A percentile compares a stretch with the other conserved stretches of the same genome.
Evolutionary conservation across 1,139 yeast genomes (phyloP).

Genomic region (Diutina sp.): DNA sequence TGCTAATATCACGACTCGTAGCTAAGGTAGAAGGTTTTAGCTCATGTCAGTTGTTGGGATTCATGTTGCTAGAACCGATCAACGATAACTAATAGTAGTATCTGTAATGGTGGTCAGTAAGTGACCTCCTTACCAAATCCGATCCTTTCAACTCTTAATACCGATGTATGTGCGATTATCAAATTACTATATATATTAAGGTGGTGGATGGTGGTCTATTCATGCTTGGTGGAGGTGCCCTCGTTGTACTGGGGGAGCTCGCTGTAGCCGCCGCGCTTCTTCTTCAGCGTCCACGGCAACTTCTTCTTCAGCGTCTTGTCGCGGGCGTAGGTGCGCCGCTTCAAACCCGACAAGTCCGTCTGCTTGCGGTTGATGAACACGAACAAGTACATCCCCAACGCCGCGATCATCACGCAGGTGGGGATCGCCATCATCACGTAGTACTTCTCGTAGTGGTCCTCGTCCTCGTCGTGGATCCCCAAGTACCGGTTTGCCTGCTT

Average conservation of each 20-base stretch:
- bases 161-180: background rate
- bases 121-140: too few species aligned
- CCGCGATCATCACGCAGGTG: constrained; percentile 50
- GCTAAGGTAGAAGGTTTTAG: too few species aligned
- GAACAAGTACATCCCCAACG: constrained; percentile 51
- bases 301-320: background rate
- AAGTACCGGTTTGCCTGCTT: constrained; percentile 16
- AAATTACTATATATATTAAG: background rate
- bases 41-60: too few species aligned
- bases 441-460: constrained; percentile 53
- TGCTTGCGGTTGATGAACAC: constrained; percentile 33
- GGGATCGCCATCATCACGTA: constrained; percentile 59
- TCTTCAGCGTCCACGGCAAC: constrained; percentile 2
- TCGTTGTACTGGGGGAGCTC: background rate
- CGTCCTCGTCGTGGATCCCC: constrained; percentile 37
- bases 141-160: background rate
- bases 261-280: background rate
- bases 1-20: too few species aligned
- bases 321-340: background rate
- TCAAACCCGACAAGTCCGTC: constrained; percentile 19
- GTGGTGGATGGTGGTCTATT: background rate
- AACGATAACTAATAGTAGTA: too few species aligned
- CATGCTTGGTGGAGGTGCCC: background rate
- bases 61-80: too few species aligned
- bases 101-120: too few species aligned